Conservation (phyloP, 768 basidiomycete genomes). For the Pluteus cervinus region DNA sequence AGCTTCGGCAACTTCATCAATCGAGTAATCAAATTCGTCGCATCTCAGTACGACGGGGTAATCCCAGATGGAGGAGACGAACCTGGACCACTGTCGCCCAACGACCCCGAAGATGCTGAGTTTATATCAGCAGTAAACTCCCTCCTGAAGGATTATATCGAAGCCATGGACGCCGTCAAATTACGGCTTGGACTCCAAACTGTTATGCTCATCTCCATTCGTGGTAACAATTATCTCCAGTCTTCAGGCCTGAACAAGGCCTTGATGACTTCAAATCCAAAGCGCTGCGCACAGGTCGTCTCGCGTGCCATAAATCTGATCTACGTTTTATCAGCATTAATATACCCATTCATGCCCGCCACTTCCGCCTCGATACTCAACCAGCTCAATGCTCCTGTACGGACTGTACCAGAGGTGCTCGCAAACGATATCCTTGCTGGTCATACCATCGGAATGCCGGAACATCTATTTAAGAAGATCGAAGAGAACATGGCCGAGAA, state of each 20-base stretch:
- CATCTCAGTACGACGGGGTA: slow-evolving; percentile 73
- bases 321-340: slow-evolving; percentile 77
- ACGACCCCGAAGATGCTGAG: slow-evolving; percentile 59
- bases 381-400: slow-evolving; percentile 87
- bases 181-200: slow-evolving; percentile 82
- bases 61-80: slow-evolving; percentile 76
- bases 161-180: slow-evolving; percentile 89
- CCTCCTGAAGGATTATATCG: slow-evolving; percentile 72
- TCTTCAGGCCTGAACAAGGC: slow-evolving; percentile 87
- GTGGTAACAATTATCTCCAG: slow-evolving; percentile 94
- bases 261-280: slow-evolving; percentile 73
- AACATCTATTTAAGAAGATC: slow-evolving; percentile 90
- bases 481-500: slow-evolving; percentile 84
- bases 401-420: slow-evolving; percentile 68
- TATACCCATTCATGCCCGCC: slow-evolving; percentile 96
- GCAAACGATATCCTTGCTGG: slow-evolving; percentile 81
- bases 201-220: slow-evolving; percentile 83
- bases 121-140: slow-evolving; percentile 80
- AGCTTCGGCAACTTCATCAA: slow-evolving; percentile 99
- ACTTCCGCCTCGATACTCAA: slow-evolving; percentile 74
- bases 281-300: slow-evolving; percentile 86
- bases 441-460: slow-evolving; percentile 80
- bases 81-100: slow-evolving; percentile 63
- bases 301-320: slow-evolving; percentile 90
- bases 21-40: slow-evolving; percentile 86